Base-by-base conservation (phyloP, 2,329 filamentous ascomycete species). In the Penicillium expansum region DNA sequence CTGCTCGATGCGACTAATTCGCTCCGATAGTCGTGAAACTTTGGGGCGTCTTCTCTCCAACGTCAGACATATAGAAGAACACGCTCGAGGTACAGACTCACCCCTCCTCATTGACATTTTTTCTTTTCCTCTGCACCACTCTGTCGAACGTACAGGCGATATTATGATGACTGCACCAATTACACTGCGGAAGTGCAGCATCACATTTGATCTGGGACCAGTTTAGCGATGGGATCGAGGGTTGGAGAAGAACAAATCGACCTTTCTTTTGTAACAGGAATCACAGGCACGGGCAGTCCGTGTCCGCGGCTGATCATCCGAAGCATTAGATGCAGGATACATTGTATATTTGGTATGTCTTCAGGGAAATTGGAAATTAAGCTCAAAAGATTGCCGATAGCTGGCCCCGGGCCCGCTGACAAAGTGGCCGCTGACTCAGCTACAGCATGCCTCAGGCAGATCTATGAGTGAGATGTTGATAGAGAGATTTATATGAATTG, bases 141-240 rank as follows among this genome's bases (percentile, higher is more conserved):
- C 74, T 59, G 29, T 70, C 72, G 62, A 80, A 82, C 8, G 78
- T 81, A 66, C 80, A 83, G 18, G 73, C 64, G 20, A 79, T 70
- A 52, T 73, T 68, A 60, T 81, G 80, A 64, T 81, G 78, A 48
- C 70, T 73, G 62, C 80, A 82, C 79, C 79, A 82, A 64, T 82
- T 78, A 67, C 80, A 82, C 48, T 74, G 70, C 4, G 77, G 75
- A 10, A 71, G 57, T 16, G 71, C 71, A 2, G 71, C 72, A 62
- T 80, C 80, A 59, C 80, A 83, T 72, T 82, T 80, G 57, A 82
- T 82, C 79, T 81, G n/a, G 10, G n/a, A 33, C 22, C 14, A 16
- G 18, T 33, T 53, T 14, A 58, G 41, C 27, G 24, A 35, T 7
- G 16, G 14, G 38, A 13, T 8, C 4, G n/a, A 24, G 9, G 32